Conservation (phyloP, 768 basidiomycete species). For the Multifurca ochricompacta region DNA sequence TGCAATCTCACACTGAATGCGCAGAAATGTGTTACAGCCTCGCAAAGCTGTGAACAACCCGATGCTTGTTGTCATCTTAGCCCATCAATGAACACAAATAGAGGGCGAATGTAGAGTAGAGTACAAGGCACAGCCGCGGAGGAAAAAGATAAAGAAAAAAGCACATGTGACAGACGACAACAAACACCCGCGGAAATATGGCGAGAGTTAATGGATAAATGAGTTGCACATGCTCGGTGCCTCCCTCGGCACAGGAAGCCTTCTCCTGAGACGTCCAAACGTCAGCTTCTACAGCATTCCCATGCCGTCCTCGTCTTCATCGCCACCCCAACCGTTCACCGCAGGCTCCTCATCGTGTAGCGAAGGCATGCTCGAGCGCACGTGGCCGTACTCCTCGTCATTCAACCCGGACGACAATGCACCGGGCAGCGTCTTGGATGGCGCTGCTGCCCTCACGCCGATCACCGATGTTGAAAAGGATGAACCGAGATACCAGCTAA, state of each 20-base stretch:
- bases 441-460: constrained; percentile 23
- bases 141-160: not conserved
- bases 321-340: constrained; percentile 65
- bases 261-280: too few relatives aligned
- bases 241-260: too few relatives aligned
- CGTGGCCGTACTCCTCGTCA: constrained; percentile 47
- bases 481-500: constrained; percentile 54
- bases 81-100: constrained; percentile 4
- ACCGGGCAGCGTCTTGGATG: constrained; percentile 23
- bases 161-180: not conserved
- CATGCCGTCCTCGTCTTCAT: constrained; percentile 62
- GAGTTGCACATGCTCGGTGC: constrained; percentile 1
- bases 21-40: constrained; percentile 7
- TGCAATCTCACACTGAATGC: not conserved
- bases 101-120: too few relatives aligned
- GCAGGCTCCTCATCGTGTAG: constrained; percentile 25
- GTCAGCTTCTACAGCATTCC: constrained; percentile 43
- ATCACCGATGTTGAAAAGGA: constrained; percentile 12
- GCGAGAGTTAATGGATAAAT: constrained; percentile 13
- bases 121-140: not conserved
- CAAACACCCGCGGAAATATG: not conserved
- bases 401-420: constrained; percentile 25
- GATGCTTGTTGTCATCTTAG: constrained; percentile 7
- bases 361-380: not conserved
- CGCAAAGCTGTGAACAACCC: constrained; percentile 3